Conservation (phyloP, 1,284 basidiomycete genomes). For the Cutaneotrichosporon cutaneum region DNA sequence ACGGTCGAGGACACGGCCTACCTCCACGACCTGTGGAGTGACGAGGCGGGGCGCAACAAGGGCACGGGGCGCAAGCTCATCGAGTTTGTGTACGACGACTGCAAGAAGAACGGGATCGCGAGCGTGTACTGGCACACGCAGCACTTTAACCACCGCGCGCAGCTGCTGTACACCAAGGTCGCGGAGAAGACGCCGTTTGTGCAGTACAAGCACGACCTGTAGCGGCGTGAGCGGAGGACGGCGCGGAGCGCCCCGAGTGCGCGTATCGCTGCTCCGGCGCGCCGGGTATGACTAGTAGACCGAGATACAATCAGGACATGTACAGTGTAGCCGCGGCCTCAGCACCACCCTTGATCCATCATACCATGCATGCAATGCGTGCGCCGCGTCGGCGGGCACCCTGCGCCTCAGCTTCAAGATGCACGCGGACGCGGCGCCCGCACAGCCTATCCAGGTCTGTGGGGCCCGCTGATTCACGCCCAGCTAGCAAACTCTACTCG, state of each 20-base stretch:
- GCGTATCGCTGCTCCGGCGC: too few relatives aligned
- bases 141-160: conserved; percentile 29
- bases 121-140: conserved; percentile 29
- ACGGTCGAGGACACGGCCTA: conserved; percentile 19
- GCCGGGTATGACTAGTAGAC: too few relatives aligned
- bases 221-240: neutral
- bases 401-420: too few relatives aligned
- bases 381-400: too few relatives aligned
- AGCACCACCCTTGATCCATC: too few relatives aligned
- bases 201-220: conserved; percentile 17
- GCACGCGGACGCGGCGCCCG: too few relatives aligned
- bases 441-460: too few relatives aligned
- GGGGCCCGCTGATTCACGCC: too few relatives aligned
- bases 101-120: conserved; percentile 11
- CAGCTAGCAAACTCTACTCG: too few relatives aligned
- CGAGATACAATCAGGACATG: too few relatives aligned
- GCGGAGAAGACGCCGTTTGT: conserved; percentile 23
- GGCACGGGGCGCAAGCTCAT: conserved; percentile 23
- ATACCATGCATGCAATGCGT: too few relatives aligned
- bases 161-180: conserved; percentile 28
- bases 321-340: too few relatives aligned
- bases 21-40: conserved; percentile 25
- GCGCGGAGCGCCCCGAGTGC: neutral
- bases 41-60: conserved; percentile 20
- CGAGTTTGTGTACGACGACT: conserved; percentile 17